phyloP scores from a whole-genome alignment of 75 land plant species.

The Chamaecyparis obtusa region DNA sequence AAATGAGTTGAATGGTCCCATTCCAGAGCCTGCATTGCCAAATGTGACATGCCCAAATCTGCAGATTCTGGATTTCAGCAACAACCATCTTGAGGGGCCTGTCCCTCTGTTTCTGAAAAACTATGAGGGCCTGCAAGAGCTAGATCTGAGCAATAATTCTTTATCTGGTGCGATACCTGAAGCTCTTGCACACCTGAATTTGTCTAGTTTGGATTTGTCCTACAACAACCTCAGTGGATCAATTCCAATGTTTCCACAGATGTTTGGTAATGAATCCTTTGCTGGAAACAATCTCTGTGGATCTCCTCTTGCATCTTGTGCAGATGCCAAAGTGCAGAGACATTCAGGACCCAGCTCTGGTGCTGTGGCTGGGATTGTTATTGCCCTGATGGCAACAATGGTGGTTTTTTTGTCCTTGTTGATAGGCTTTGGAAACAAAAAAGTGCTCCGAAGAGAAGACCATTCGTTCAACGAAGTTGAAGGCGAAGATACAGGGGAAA shows the following conservation, averaged over 20 bases:
- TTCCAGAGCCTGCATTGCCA: slow-evolving; percentile 19
- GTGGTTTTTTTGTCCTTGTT: slow-evolving; percentile 13
- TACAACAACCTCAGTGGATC: slow-evolving; percentile 34
- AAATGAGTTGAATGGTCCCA: slow-evolving; percentile 20
- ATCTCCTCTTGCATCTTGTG: slow-evolving; percentile 5
- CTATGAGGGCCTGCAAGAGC: slow-evolving; percentile 11
- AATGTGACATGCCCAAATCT: slow-evolving; percentile 7
- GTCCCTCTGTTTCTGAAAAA: slow-evolving; percentile 23
- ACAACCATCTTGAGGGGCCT: slow-evolving; percentile 27
- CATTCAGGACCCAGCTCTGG: slow-evolving; percentile 4
- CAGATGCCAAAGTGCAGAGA: background rate
- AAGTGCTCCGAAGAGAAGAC: background rate
- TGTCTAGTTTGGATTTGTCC: slow-evolving; percentile 25
- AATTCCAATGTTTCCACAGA: slow-evolving; percentile 18
- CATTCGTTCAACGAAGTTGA: slow-evolving; percentile 15
- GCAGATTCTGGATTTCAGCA: slow-evolving; percentile 14
- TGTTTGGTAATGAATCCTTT: slow-evolving; percentile 9
- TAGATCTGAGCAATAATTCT: slow-evolving; percentile 26
- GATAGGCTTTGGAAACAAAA: background rate
- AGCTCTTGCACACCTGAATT: slow-evolving; percentile 19
- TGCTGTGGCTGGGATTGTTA: slow-evolving; percentile 19
- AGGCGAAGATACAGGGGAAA: slow-evolving; percentile 11
- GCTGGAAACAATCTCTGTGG: slow-evolving; percentile 17
- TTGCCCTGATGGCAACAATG: slow-evolving; percentile 7
- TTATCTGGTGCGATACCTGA: slow-evolving; percentile 32